Evolutionary conservation across 371 early-diverging fungal species (phyloP), one percentile per base, ranked within the genome.

Genomic region (Mortierella sp.): DNA sequence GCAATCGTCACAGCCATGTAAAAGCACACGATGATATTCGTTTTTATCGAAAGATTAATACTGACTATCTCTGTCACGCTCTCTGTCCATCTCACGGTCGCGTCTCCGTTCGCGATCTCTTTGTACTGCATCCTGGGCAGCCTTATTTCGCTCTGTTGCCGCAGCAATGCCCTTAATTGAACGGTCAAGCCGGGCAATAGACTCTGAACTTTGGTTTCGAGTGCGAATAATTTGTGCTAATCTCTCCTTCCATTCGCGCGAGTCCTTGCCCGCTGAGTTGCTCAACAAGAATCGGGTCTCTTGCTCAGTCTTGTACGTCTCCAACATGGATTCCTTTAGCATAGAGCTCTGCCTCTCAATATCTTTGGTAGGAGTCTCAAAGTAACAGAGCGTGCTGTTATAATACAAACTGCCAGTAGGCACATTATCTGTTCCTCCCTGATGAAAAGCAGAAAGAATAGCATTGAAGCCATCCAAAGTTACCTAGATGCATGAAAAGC

Each of bases 231-330:
- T 78, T 59, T 78, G 79, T 0, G 73, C 74, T 28, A 78, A 55
- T 63, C 79, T 61, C 43, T 79, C 79, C 58, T 79, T 79, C 74
- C 79, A 79, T 63, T 79, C 79, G 3, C 70, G 57, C 3, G 79
- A 65, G 41, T 79, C 79, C 62, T 79, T 79, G 58, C 79, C 74
- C 6, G 79, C 48, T 0, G 79, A 74, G 36, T 79, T 73, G 60
- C 69, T 74, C 58, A 79, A 33, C 61, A 79, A 22, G 55, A 78
- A 78, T 8, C 79, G 65, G 4, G 79, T 78, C 63, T 78, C 79
- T 47, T 78, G 79, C 48, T 78, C 79, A 21, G 73, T 73, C 70
- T 78, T 78, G 65, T 78, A 78, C 4, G 74, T 73, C 38, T 78
- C 79, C 24, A 78, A 60, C 79, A 78, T 78, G 5, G 74, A 55